These are phyloP conservation scores for Tuber magnatum DNA, from an alignment of 495 filamentous ascomycete genomes.

Conservation along the genomic window DNA sequence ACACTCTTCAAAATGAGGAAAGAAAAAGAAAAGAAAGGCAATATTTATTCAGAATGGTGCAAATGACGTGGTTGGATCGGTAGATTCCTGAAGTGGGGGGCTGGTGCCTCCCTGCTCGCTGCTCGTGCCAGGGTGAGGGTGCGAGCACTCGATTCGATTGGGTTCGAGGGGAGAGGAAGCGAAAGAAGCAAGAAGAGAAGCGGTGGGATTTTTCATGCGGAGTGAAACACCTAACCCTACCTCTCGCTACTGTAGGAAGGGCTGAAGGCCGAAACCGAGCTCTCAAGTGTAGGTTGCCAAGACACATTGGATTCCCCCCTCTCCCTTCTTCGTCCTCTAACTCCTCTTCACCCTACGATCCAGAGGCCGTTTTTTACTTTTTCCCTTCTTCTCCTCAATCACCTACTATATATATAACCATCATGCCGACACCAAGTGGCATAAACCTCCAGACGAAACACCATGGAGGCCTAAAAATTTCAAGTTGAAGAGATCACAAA, in stretches of 20 bases:
- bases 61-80: constrained; percentile 3
- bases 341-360: neutral
- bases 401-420: neutral
- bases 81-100: neutral
- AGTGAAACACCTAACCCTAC: neutral
- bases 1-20: neutral
- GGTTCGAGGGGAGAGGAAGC: neutral
- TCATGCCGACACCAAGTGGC: neutral
- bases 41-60: neutral
- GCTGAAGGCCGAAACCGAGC: neutral
- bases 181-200: neutral
- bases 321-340: neutral
- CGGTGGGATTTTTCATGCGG: neutral
- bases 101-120: neutral
- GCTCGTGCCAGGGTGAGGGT: neutral
- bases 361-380: neutral
- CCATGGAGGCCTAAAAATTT: neutral
- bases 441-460: neutral
- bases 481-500: neutral
- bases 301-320: neutral
- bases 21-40: neutral
- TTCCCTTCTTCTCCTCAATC: neutral
- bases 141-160: neutral
- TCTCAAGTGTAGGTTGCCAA: neutral
- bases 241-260: neutral